Conservation (phyloP, 2,329 filamentous ascomycete species). For the Aureobasidium namibiae region DNA sequence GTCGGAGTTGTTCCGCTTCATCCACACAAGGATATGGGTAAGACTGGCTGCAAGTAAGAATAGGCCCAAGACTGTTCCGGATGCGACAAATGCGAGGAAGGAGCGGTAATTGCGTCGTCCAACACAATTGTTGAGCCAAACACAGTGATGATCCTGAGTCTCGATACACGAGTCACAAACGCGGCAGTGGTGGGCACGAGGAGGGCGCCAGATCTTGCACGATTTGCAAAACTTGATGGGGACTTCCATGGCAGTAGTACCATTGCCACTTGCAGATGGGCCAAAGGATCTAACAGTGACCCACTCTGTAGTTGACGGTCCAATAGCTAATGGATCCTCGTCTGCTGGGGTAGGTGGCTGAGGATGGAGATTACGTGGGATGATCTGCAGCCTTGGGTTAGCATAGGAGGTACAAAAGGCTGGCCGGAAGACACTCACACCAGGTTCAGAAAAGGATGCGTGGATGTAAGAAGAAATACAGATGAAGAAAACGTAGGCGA, state of each 20-base stretch:
- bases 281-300: constrained; percentile 62
- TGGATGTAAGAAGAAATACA: constrained; percentile 91
- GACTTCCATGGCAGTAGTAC: constrained; percentile 79
- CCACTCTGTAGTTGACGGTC: constrained; percentile 88
- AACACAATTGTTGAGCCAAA: constrained; percentile 98
- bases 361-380: constrained; percentile 83
- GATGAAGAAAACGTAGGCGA: constrained; percentile 84
- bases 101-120: constrained; percentile 96
- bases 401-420: neutral
- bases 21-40: constrained; percentile 72
- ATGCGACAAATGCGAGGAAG: constrained; percentile 86
- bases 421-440: constrained; percentile 52
- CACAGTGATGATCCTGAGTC: constrained; percentile 95
- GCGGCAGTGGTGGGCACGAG: constrained; percentile 90
- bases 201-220: constrained; percentile 94
- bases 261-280: constrained; percentile 46
- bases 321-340: constrained; percentile 72
- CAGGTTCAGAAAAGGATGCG: constrained; percentile 85
- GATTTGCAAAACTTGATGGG: constrained; percentile 97
- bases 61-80: constrained; percentile 65
- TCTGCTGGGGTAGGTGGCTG: constrained; percentile 69
- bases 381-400: constrained; percentile 52
- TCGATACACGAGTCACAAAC: constrained; percentile 96
- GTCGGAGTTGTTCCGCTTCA: constrained; percentile 51
- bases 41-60: constrained; percentile 71